These are phyloP conservation scores for Lentinula lateritia DNA, from an alignment of 768 basidiomycete genomes.

Conservation along the genomic window DNA sequence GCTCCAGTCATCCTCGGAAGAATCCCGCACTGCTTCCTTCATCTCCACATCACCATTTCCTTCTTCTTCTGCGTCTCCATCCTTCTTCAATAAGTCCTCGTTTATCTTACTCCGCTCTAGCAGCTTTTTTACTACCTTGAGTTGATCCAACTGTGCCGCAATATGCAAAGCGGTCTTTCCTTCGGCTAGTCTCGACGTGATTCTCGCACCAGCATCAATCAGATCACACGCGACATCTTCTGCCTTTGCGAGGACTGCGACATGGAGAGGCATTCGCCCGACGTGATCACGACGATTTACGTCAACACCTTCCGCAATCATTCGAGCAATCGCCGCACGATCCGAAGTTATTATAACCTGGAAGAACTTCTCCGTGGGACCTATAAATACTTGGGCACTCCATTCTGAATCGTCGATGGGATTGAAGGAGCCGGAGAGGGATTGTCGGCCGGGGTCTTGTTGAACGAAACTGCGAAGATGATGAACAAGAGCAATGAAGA, in stretches of 20 bases:
- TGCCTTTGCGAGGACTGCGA: constrained; percentile 45
- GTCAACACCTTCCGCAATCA: constrained; percentile 39
- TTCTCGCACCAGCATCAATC: constrained; percentile 50
- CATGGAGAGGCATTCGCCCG: constrained; percentile 48
- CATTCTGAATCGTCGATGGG: constrained; percentile 66
- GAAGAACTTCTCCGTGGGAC: constrained; percentile 49
- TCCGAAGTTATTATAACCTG: constrained; percentile 46
- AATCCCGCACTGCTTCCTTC: constrained; percentile 21
- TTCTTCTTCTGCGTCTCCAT: constrained; percentile 15
- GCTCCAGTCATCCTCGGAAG: constrained; percentile 49
- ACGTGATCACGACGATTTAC: constrained; percentile 55
- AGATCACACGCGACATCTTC: constrained; percentile 43
- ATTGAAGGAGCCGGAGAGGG: constrained; percentile 57
- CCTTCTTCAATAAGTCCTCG: constrained; percentile 20
- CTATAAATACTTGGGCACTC: constrained; percentile 57
- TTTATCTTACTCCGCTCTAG: constrained; percentile 43
- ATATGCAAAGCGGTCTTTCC: constrained; percentile 53
- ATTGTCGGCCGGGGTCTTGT: constrained; percentile 58
- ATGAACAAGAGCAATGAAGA: not conserved
- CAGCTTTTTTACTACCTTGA: constrained; percentile 40
- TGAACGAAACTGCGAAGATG: constrained; percentile 41
- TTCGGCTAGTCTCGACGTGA: constrained; percentile 51
- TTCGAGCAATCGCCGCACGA: constrained; percentile 27
- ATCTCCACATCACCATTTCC: constrained; percentile 10
- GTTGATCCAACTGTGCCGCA: constrained; percentile 43